Base-by-base conservation (phyloP, 2,329 filamentous ascomycete genomes). In the Fusarium verticillioides region DNA sequence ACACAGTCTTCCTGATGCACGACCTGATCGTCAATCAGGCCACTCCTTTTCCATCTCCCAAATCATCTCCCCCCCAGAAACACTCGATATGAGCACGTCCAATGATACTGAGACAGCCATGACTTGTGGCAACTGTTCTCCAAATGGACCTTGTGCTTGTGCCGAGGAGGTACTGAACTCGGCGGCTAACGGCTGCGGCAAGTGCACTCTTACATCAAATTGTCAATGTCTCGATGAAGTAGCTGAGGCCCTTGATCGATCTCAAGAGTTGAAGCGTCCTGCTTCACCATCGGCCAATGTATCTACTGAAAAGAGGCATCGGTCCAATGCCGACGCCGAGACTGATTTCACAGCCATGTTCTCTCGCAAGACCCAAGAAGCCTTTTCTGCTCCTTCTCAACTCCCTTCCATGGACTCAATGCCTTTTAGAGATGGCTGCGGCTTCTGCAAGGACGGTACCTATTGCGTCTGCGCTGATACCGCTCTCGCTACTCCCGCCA, bases 381-480 rank as follows among this genome's bases (percentile, higher is more conserved):
- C 69, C 21, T 78, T 75, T 60, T 70, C 77, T 37, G 60, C 74
- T 12, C 81, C 79, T 70, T 82, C 78, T n/a, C 84, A 82, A 54
- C 72, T 82, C 15, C 80, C 84, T 23, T 78, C 83, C 5, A 66
- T 80, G 44, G 79, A 79, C 43, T 66, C 78, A 23, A 81, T 87
- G 46, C 83, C 85, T 16, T 85, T 88, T 9, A 87, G 89, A 70
- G 93, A 96, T 76, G 88, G 89, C 26, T 96, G 94, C 80, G 94
- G 94, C 11, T 96, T 96, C 83, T 96, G 94, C 82, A 90, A 92
- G 70, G 93, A 95, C 67, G 93, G 93, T 9, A 95, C 92, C 1
- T 94, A 94, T 76, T 96, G 94, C 78, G 90, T 95, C 73, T 96
- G 94, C 81, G 93, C 93, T 30, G 93, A 95, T 73, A 82, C 84